phyloP scores from a whole-genome alignment of 108 stramenopile genomes.

The Nannochloropsis gaditana region DNA sequence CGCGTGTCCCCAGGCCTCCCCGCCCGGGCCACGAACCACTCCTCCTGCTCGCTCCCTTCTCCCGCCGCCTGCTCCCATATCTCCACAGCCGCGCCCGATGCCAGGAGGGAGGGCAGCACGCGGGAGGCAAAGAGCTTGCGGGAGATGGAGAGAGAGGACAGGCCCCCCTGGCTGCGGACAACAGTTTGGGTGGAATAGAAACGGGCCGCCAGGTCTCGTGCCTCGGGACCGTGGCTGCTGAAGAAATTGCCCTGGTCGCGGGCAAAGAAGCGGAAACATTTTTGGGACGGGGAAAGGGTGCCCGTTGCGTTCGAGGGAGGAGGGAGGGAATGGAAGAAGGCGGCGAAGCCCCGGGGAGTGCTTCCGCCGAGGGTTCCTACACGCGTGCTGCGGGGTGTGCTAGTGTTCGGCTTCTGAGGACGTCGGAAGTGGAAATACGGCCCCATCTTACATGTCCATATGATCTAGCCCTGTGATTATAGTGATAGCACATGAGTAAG shows the following conservation, averaged over 20 bases:
- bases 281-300: too few relatives aligned
- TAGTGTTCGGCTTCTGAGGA: too few relatives aligned
- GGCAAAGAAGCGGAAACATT: neutral
- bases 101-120: constrained; percentile 10
- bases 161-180: neutral
- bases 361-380: neutral
- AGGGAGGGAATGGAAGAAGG: neutral
- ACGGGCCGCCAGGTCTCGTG: neutral
- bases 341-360: neutral
- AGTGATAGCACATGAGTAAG: too few relatives aligned
- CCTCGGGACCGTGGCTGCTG: neutral
- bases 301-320: neutral
- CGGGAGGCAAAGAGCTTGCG: constrained; percentile 19
- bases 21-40: neutral
- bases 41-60: neutral
- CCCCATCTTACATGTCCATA: too few relatives aligned
- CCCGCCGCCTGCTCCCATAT: neutral
- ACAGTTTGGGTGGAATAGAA: constrained; percentile 20
- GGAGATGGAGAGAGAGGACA: constrained; percentile 8
- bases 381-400: too few relatives aligned
- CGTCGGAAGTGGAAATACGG: too few relatives aligned
- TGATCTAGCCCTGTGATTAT: too few relatives aligned
- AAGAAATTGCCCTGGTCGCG: neutral
- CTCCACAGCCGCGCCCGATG: neutral
- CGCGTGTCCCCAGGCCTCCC: neutral